These are phyloP conservation scores for Trichoderma asperelloides DNA, from an alignment of 495 filamentous ascomycete species.

Conservation along the genomic window DNA sequence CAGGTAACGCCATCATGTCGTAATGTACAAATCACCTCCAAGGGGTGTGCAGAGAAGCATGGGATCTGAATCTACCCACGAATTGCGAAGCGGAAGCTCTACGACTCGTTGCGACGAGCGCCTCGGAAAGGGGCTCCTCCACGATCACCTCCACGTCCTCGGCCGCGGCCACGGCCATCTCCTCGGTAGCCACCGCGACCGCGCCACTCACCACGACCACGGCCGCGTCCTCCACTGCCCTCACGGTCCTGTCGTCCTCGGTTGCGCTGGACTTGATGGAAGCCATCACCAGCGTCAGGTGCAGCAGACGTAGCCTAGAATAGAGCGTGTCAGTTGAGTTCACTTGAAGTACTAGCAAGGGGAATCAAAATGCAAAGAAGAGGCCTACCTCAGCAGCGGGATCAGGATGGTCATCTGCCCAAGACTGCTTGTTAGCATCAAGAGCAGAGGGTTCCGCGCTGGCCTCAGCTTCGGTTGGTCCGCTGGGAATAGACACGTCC, in stretches of 20 bases:
- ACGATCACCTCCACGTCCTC: slow-evolving; percentile 38
- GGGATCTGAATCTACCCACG: slow-evolving; percentile 1
- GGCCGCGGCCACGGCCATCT: slow-evolving; percentile 42
- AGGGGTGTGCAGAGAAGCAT: slow-evolving; percentile 4
- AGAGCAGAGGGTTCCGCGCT: slow-evolving; percentile 52
- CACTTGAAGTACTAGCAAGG: neutral
- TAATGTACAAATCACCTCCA: slow-evolving; percentile 7
- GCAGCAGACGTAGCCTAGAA: slow-evolving; percentile 19
- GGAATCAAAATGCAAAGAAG: neutral
- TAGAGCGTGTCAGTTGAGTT: neutral
- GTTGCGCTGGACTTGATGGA: slow-evolving; percentile 59
- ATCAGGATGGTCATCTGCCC: slow-evolving; percentile 59
- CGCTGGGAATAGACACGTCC: slow-evolving; percentile 54
- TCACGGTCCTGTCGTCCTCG: slow-evolving; percentile 44
- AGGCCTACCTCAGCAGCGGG: slow-evolving; percentile 28
- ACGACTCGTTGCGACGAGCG: slow-evolving; percentile 28
- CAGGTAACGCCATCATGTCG: slow-evolving; percentile 8
- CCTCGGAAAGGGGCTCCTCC: slow-evolving; percentile 35
- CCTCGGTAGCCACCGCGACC: slow-evolving; percentile 50
- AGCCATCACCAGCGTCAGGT: slow-evolving; percentile 48
- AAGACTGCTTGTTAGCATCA: slow-evolving; percentile 46
- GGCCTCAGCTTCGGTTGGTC: slow-evolving; percentile 65
- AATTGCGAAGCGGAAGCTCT: slow-evolving; percentile 18
- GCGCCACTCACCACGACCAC: slow-evolving; percentile 16
- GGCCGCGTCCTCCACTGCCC: slow-evolving; percentile 34